Evolutionary conservation across 2,329 filamentous ascomycete species (phyloP).

Genomic region (Scleromitrula shiraiana): DNA sequence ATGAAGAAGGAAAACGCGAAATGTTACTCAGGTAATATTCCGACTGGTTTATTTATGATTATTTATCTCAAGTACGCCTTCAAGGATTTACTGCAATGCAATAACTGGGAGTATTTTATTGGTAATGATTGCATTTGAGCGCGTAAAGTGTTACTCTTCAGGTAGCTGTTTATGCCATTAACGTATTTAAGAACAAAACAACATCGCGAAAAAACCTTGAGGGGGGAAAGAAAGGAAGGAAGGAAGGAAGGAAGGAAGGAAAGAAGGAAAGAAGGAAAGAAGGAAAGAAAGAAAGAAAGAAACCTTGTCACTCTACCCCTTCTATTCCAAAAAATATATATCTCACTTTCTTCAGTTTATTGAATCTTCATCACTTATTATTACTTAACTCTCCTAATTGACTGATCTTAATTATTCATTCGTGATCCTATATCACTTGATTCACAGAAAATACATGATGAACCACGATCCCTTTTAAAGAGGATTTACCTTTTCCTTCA

Average conservation of each 20-base stretch:
- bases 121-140: slow-evolving; percentile 15
- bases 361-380: no score
- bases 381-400: no score
- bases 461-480: no score
- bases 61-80: not conserved
- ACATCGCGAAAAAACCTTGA: not conserved
- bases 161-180: no score
- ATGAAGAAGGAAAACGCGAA: slow-evolving; percentile 19
- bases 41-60: slow-evolving; percentile 16
- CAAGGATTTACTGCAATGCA: slow-evolving; percentile 13
- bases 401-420: not conserved
- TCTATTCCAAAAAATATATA: slow-evolving; percentile 2
- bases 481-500: no score
- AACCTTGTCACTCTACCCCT: not conserved
- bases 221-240: not conserved
- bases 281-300: not conserved
- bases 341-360: no score
- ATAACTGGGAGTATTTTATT: slow-evolving; percentile 10
- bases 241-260: not conserved
- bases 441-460: no score
- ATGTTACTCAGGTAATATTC: slow-evolving; percentile 19
- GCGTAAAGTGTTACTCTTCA: slow-evolving; percentile 28
- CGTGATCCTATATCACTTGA: no score
- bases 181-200: not conserved
- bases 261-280: not conserved